These are phyloP conservation scores for Amauroascus verrucosus DNA, from an alignment of 2,329 filamentous ascomycete genomes.

Conservation along the genomic window DNA sequence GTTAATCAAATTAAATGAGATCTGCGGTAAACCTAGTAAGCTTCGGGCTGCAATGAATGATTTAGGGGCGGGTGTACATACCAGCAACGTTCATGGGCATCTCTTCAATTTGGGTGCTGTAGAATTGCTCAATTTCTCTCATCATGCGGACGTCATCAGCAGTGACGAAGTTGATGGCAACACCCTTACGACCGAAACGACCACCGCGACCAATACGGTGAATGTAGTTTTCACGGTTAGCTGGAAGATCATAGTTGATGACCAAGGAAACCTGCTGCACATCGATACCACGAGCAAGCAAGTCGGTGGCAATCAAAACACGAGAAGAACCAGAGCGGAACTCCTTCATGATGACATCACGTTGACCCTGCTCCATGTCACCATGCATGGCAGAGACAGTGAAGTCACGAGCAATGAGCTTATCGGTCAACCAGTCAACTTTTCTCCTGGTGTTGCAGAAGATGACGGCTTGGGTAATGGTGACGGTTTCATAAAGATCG, in stretches of 20 bases:
- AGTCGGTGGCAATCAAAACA: constrained; percentile 96
- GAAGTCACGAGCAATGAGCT: constrained; percentile 97
- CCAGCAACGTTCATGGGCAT: constrained; percentile 90
- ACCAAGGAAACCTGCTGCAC: constrained; percentile 99
- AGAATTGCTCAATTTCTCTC: constrained; percentile 99
- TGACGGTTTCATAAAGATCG: constrained; percentile 98
- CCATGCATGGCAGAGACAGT: constrained; percentile 99
- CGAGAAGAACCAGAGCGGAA: constrained; percentile 97
- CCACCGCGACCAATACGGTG: constrained; percentile 99
- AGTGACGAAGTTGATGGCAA: constrained; percentile 99
- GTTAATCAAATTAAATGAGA: constrained; percentile 33
- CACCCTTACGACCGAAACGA: constrained; percentile 99
- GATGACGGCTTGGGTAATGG: constrained; percentile 98
- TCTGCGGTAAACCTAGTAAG: constrained; percentile 20
- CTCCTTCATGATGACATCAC: constrained; percentile 99
- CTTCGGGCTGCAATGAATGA: background rate
- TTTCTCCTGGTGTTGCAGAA: constrained; percentile 99
- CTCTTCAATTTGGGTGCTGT: constrained; percentile 99
- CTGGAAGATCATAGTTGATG: constrained; percentile 99
- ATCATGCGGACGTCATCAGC: constrained; percentile 99
- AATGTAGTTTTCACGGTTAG: constrained; percentile 99
- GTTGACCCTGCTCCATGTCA: constrained; percentile 96
- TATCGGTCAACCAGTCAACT: constrained; percentile 99
- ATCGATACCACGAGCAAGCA: constrained; percentile 98
- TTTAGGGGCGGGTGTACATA: constrained; percentile 32